Evolutionary conservation across 2,329 filamentous ascomycete species (phyloP), one percentile per base, ranked within the genome.

Genomic region (Coleophoma crateriformis): DNA sequence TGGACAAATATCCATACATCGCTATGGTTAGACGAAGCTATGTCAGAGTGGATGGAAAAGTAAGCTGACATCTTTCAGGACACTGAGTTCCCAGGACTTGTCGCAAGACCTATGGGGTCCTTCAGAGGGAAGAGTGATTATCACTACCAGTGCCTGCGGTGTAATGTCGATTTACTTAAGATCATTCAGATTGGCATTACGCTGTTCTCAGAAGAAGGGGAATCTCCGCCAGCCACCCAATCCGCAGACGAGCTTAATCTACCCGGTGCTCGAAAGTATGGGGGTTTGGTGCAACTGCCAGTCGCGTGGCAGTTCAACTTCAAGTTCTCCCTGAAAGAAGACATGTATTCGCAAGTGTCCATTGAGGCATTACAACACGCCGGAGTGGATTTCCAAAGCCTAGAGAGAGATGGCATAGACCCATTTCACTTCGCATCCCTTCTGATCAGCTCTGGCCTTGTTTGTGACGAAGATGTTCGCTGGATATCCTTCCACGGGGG

Each of bases 241-340:
- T 53, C 82, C 85, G 56, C 81, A 84, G 20, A 72, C 73, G 74
- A 48, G 71, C 72, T 54, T 68, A 74, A 40, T 70, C 53, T 50
- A 3, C 41, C 51, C 37, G 57, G 54, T 72, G 55, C 68, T 70
- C 59, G 61, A 50, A 62, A 59, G 22, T 77, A 79, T 55, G 70
- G 74, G 34, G 58, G 53, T 50, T 62, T 60, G 48, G 55, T 59
- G 44, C 77, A 80, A 45, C 84, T 90, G 51, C 92, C 89, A 14
- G 95, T 88, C 65, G 95, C 92, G 15, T 99, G 94, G 94, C 92
- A 96, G 60, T 99, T 99, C 78, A 97, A 99, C 75, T 99, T 99
- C 71, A 87, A 91, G 61, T 99, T 97, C 69, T 94, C 90, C 1
- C 77, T 96, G 10, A 88, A 94, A 58, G 84, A 92, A 37, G 94